Evolutionary conservation across 2,329 filamentous ascomycete genomes (phyloP).

Genomic region (Hyphodiscus sp.): DNA sequence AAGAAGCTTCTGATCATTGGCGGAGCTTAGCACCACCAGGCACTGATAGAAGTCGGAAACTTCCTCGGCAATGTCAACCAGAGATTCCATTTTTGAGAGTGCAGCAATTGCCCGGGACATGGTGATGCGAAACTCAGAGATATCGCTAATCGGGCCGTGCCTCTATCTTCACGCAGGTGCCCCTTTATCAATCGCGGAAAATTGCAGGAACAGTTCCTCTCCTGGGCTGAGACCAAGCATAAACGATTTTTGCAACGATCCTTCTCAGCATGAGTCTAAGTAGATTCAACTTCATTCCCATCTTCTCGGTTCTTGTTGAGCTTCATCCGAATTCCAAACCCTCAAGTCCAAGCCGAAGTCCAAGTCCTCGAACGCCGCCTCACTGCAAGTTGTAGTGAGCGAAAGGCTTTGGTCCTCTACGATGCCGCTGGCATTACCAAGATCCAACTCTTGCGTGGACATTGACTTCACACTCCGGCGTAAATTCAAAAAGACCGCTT

Average conservation of each 20-base stretch:
- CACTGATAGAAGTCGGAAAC: too few species aligned
- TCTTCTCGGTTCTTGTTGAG: too few species aligned
- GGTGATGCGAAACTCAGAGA: too few species aligned
- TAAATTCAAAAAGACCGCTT: slow-evolving; percentile 68
- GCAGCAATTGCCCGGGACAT: too few species aligned
- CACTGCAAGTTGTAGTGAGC: neutral
- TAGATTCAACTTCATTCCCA: too few species aligned
- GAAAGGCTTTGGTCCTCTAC: neutral
- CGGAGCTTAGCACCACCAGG: too few species aligned
- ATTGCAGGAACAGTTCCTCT: neutral
- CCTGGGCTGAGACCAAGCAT: neutral
- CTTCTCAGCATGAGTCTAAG: neutral
- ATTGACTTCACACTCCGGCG: slow-evolving; percentile 68
- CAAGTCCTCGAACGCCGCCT: too few species aligned
- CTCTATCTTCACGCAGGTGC: neutral
- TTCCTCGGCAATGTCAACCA: too few species aligned
- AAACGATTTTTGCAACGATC: neutral
- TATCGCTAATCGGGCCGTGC: neutral
- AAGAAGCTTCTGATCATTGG: too few species aligned
- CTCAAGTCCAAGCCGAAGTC: neutral
- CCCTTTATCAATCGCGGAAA: neutral
- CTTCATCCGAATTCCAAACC: neutral
- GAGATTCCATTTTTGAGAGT: too few species aligned
- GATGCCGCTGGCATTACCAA: slow-evolving; percentile 31
- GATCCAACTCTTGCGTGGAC: slow-evolving; percentile 49